phyloP scores from a whole-genome alignment of 306 rosid genomes.

The Adenanthera pavonina region DNA sequence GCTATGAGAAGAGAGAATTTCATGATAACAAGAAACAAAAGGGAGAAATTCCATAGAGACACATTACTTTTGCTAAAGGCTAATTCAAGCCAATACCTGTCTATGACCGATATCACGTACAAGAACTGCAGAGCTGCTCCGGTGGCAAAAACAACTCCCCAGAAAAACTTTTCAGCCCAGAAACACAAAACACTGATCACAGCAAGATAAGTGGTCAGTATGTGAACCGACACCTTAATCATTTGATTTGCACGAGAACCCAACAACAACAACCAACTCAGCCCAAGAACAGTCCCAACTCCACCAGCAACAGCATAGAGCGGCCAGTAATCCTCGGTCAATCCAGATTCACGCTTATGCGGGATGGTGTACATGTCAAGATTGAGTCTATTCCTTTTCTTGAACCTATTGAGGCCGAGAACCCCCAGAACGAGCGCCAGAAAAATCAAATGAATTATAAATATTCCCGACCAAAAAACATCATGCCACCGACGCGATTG shows the following conservation, averaged over 20 bases:
- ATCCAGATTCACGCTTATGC: slow-evolving; percentile 55
- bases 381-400: slow-evolving; percentile 69
- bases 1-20: not conserved
- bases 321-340: slow-evolving; percentile 90
- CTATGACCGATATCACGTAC: slow-evolving; percentile 84
- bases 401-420: slow-evolving; percentile 79
- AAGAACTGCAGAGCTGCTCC: slow-evolving; percentile 88
- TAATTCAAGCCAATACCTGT: slow-evolving; percentile 62
- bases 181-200: slow-evolving; percentile 93
- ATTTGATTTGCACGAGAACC: slow-evolving; percentile 77
- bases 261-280: slow-evolving; percentile 83
- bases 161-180: slow-evolving; percentile 80
- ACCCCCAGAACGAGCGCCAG: slow-evolving; percentile 66
- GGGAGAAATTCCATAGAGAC: not conserved
- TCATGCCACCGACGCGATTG: slow-evolving; percentile 87
- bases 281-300: slow-evolving; percentile 84
- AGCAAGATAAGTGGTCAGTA: slow-evolving; percentile 92
- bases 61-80: not conserved
- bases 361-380: slow-evolving; percentile 62
- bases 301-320: slow-evolving; percentile 92
- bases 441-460: slow-evolving; percentile 69
- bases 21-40: not conserved
- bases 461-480: slow-evolving; percentile 84
- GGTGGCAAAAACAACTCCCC: slow-evolving; percentile 88
- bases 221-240: slow-evolving; percentile 91